Percentiles rank a stretch among this genome's conserved stretches.
Conservation (phyloP, 768 basidiomycete species). For the Candolleomyces efflorescens region DNA sequence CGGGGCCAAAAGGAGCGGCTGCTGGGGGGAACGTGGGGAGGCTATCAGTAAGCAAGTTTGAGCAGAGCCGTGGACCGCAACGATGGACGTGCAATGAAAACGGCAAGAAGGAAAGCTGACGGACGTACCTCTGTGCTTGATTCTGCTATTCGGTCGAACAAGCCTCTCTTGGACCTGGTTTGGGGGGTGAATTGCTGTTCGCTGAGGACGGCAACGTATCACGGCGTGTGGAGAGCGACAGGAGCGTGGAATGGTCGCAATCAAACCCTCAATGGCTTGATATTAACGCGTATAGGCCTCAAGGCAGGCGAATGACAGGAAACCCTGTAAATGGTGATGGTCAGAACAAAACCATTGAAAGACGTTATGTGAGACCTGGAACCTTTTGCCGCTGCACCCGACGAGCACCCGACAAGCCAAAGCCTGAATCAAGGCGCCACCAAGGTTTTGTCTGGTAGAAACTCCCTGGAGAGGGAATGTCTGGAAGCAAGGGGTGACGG, state of each 20-base stretch:
- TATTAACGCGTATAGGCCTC: slow-evolving; percentile 5
- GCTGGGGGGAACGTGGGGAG: background rate
- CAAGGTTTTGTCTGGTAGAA: slow-evolving; percentile 3
- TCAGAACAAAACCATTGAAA: slow-evolving; percentile 7
- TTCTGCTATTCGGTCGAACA: background rate
- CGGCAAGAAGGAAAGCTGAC: background rate
- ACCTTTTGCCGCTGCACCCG: slow-evolving; percentile 2
- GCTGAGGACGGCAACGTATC: background rate
- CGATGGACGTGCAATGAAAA: background rate
- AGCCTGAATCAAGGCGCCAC: slow-evolving; percentile 1
- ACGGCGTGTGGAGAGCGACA: background rate
- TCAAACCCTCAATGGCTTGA: slow-evolving; percentile 5
- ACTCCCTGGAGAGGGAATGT: slow-evolving; percentile 9
- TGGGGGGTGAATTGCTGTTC: background rate
- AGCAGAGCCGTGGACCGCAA: background rate
- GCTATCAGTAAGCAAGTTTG: background rate
- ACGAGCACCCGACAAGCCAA: background rate
- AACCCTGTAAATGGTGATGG: slow-evolving; percentile 8
- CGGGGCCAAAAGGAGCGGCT: background rate
- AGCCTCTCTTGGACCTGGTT: background rate
- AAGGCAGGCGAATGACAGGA: slow-evolving; percentile 5
- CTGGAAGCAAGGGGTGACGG: slow-evolving; percentile 1
- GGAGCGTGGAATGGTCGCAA: slow-evolving; percentile 8
- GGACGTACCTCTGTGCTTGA: background rate
- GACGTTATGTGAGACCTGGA: slow-evolving; percentile 2